Base-by-base conservation (phyloP, 2,329 filamentous ascomycete species). In the Zalaria sp. region DNA sequence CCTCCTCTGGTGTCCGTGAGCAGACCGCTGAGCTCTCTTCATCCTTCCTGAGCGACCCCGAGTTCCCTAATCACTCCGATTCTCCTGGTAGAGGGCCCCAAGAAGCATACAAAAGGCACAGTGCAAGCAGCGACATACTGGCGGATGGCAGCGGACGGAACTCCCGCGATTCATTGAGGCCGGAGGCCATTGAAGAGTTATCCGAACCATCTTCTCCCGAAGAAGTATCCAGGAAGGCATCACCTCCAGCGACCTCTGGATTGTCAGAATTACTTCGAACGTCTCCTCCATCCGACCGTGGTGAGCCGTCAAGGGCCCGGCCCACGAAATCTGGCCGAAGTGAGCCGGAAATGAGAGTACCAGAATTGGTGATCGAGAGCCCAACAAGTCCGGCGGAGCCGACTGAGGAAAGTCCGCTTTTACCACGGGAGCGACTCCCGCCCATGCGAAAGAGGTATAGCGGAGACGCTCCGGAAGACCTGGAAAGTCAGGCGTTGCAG, bases 11-110 rank as follows among this genome's bases (percentile, higher is more conserved):
- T 18, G 59, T 62, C 8, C 51, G 59, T 38, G 56, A 60, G 38
- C 56, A 60, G 49, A 61, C 59, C 29, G 58, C 56, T 31, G 56
- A 59, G 46, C 50, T 62, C 11, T 59, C 58, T 3, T 57, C 57
- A 3, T 61, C 57, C 3, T 60, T 60, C 35, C 40, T 62, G 42
- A 53, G 50, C 40, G 58, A 59, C 37, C 57, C 57, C 5, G 54
- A 57, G 9, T 49, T 55, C 39, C 42, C 49, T 5, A 43, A 47
- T 31, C 47, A 48, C 11, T 37, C 31, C 34, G 42, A 10, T 27
- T 10, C 5, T 29, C 34, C 8, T 35, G 18, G 18, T 18, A 18
- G 18, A 18, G 18, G 18, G 18, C 39, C 7, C 39, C 29, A n/a
- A 32, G 7, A 7, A n/a, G 7, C 7, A 32, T n/a, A 32, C 29